Evolutionary conservation across 768 basidiomycete genomes (phyloP).

Genomic region (Podaxis sp.): DNA sequence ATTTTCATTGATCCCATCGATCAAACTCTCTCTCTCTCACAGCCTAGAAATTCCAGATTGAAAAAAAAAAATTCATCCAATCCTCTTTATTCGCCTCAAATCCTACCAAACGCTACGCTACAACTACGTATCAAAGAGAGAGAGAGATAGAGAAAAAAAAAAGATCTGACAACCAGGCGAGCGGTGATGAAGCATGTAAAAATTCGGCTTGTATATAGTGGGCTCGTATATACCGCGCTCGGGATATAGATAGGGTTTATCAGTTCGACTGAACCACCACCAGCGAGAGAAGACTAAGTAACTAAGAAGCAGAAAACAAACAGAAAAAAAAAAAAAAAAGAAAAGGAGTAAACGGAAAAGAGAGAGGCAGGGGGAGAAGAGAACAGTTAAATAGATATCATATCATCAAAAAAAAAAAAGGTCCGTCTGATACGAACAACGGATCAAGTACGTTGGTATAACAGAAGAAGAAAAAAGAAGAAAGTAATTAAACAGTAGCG

Average conservation of each 20-base stretch:
- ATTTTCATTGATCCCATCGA: too few species aligned
- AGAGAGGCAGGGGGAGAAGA: not conserved
- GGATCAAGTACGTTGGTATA: constrained; percentile 7
- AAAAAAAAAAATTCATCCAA: too few species aligned
- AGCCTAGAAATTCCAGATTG: too few species aligned
- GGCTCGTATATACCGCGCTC: not conserved
- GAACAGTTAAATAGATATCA: not conserved
- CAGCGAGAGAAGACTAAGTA: not conserved
- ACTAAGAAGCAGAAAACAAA: not conserved
- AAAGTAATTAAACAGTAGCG: not conserved
- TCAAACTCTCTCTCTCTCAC: too few species aligned
- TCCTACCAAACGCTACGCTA: too few species aligned
- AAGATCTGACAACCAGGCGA: too few species aligned
- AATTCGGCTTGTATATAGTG: not conserved
- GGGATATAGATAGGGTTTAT: not conserved
- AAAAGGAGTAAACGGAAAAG: too few species aligned
- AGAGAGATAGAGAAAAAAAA: too few species aligned
- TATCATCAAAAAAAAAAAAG: not conserved
- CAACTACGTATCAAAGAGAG: too few species aligned
- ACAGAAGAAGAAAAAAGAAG: not conserved
- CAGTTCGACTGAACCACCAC: constrained; percentile 1
- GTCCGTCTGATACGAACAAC: constrained; percentile 12
- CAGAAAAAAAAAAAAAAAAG: too few species aligned
- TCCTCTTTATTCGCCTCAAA: too few species aligned
- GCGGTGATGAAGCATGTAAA: not conserved